Conservation (phyloP, 1,284 basidiomycete species). For the Meira nashicola region DNA sequence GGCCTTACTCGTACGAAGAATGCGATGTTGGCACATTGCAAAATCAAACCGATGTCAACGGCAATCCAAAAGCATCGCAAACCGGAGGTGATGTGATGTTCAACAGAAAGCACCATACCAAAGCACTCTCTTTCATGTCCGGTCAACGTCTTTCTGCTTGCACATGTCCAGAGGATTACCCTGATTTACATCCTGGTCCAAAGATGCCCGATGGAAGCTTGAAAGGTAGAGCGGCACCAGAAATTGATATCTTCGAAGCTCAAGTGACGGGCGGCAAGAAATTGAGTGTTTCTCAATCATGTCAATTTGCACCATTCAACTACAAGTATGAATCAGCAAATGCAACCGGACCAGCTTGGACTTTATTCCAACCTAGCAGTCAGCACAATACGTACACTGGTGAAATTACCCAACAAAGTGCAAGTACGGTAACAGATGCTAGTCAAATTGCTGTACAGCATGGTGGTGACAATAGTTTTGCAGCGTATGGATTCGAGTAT, state of each 20-base stretch:
- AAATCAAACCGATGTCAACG: conserved; percentile 41
- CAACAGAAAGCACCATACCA: conserved; percentile 44
- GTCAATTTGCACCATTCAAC: conserved; percentile 68
- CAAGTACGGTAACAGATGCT: conserved; percentile 33
- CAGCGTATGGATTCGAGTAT: conserved; percentile 52
- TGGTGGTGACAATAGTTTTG: conserved; percentile 29
- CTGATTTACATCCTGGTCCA: conserved; percentile 71
- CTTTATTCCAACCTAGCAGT: conserved; percentile 55
- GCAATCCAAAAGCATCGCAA: conserved; percentile 20
- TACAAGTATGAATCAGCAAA: conserved; percentile 44
- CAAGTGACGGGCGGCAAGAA: conserved; percentile 50
- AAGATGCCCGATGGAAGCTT: conserved; percentile 63
- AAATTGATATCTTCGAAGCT: conserved; percentile 67
- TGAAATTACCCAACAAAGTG: conserved; percentile 69
- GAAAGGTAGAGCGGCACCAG: conserved; percentile 65
- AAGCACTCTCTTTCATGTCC: conserved; percentile 53
- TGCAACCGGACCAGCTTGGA: conserved; percentile 33
- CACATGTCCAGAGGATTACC: conserved; percentile 69
- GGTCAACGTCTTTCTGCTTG: conserved; percentile 61
- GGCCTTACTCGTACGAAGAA: conserved; percentile 63
- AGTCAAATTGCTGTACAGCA: conserved; percentile 39
- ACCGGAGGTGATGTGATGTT: conserved; percentile 32
- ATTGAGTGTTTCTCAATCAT: conserved; percentile 69
- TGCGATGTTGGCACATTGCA: conserved; percentile 45
- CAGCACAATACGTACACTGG: conserved; percentile 72